These are phyloP conservation scores for Verbena officinalis DNA, from an alignment of 257 asterid genomes.

Conservation along the genomic window DNA sequence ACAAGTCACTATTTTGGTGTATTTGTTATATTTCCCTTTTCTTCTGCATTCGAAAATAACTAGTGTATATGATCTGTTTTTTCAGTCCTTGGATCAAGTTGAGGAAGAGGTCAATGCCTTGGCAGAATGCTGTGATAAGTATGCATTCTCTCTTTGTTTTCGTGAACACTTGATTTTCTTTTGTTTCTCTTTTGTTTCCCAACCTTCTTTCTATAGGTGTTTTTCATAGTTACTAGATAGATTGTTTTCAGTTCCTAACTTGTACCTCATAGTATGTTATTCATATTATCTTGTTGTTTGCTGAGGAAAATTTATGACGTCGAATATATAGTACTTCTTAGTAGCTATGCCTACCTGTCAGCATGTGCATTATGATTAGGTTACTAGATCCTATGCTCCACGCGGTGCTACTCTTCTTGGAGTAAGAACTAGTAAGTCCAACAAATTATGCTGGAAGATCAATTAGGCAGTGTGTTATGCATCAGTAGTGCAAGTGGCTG, in stretches of 20 bases:
- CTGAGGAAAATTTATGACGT: too few species aligned
- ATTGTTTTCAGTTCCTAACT: constrained; percentile 4
- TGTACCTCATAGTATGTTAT: background rate
- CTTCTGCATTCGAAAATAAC: constrained; percentile 20
- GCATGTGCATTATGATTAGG: background rate
- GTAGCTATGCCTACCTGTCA: background rate
- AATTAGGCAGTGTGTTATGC: background rate
- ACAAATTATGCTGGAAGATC: constrained; percentile 10
- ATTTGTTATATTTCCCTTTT: background rate
- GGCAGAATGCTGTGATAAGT: constrained; percentile 94
- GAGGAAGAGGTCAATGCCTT: constrained; percentile 91
- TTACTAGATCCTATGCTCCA: constrained; percentile 6
- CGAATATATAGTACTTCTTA: constrained; percentile 5
- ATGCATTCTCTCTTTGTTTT: constrained; percentile 32
- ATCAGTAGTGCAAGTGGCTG: background rate
- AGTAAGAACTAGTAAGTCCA: constrained; percentile 10
- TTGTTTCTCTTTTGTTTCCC: constrained; percentile 6
- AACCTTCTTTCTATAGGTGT: background rate
- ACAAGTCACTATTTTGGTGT: too few species aligned
- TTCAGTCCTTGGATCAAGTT: constrained; percentile 87
- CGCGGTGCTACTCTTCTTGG: background rate
- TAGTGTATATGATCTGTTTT: constrained; percentile 18
- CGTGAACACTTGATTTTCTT: constrained; percentile 10
- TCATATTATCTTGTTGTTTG: too few species aligned
- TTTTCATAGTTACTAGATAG: background rate